Base-by-base conservation (phyloP, 306 rosid genomes). In the Quercus variabilis region DNA sequence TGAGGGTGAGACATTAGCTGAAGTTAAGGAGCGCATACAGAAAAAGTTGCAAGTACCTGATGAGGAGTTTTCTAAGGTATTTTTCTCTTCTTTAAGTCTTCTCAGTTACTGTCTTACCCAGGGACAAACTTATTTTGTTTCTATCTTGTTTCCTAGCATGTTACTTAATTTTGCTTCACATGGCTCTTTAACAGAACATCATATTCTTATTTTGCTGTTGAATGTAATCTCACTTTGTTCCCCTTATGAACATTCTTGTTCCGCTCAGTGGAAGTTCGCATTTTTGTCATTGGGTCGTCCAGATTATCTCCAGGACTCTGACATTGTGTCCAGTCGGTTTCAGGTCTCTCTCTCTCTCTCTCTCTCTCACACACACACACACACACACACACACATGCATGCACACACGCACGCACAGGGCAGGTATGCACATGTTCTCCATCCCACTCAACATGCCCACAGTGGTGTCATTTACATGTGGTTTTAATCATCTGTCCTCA, bases 221-320 rank as follows among this genome's bases (percentile, higher is more conserved):
- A 46, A 54, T 26, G 43, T 70, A 10, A 31, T 25, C 68, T 63
- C 74, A 71, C 72, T 43, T 78, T 70, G 79, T 52, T 51, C 21
- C 38, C 41, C 26, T 35, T 12, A 10, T 77, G 21, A 7, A 59
- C 43, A 71, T 3, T 84, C 33, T 75, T 73, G 52, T 55, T 26
- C 76, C 81, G 78, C 81, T 67, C 90, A 93, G 98, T 93, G 97
- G 98, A 93, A 89, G 80, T 91, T 93, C 84, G 98, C 98, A 30
- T 91, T 91, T 80, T 84, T 93, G 69, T 91, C 97, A 5, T 83
- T 91, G 51, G 98, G 98, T 79, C 93, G 97, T 71, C 98, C 98
- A 17, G 97, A 93, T 78, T 93, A 93, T 78, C 98, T 93, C 69
- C 93, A 85, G 79, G 98, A 93, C 82, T 77, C 90, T 30, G 98